Base-by-base conservation (phyloP, 495 filamentous ascomycete genomes). In the Aspergillus bertholletiae region DNA sequence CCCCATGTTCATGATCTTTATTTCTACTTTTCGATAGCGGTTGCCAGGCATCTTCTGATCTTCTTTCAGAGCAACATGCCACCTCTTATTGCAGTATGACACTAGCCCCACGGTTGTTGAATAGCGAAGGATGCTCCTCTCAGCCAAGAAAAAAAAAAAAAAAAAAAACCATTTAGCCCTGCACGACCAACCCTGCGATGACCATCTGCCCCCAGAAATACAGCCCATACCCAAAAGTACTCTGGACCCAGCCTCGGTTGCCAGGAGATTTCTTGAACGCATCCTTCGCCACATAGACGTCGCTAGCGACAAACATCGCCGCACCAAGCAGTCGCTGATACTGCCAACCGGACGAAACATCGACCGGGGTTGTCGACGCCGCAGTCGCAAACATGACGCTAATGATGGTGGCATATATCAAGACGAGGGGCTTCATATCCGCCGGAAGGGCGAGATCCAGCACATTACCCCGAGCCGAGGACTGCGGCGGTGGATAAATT, bases 341-440 rank as follows among this genome's bases (percentile, higher is more conserved):
- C 43, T 9, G 28, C 52, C 52, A 54, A n/a, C n/a, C 2, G 6
- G 20, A 6, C 9, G 26, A 2, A 24, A 6, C 21, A 13, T 23
- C 17, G 28, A 39, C 13, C 8, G 47, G 55, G 6, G 46, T 17
- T 0, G 60, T 62, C 24, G 60, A 48, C 15, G 49, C 49, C 12
- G 60, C 60, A 15, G 56, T 56, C 24, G 60, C 56, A 50, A 62
- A 55, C 60, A 62, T 62, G 1, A 21, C 11, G 12, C 49, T 52
- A 24, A 62, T 62, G 18, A 62, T 59, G 24, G 51, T 24, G 1
- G 56, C 60, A 43, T 62, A 62, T 7, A 49, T 23, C 2, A 43
- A 49, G 23, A 59, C 60, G 26, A 62, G 32, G 3, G 56, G 56
- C 34, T 56, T 59, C 60, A 62, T 59, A 34, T 59, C 56, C 3